These are phyloP conservation scores for Fusarium abutilonis DNA, from an alignment of 2,329 filamentous ascomycete species.

Conservation along the genomic window DNA sequence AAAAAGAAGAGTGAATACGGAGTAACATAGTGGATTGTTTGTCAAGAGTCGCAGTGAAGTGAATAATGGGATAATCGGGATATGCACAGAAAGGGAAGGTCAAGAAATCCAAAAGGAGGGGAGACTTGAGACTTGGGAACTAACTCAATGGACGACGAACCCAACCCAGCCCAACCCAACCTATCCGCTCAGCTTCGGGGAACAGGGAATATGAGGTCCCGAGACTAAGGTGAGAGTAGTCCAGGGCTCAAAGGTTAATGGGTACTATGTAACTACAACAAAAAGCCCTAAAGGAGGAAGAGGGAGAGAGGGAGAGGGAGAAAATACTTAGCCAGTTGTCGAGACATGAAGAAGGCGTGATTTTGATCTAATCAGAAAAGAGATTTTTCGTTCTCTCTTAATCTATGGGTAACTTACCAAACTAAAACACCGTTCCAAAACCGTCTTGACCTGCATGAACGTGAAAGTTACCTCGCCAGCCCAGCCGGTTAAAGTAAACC, in stretches of 20 bases:
- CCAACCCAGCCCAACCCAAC: not conserved
- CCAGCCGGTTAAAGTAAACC: not conserved
- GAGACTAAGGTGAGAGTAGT: slow-evolving; percentile 3
- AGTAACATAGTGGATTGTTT: not conserved
- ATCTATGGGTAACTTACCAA: too few relatives aligned
- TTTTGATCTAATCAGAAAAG: not conserved
- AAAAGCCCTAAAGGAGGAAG: slow-evolving; percentile 3
- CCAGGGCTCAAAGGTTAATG: too few relatives aligned
- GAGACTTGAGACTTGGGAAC: slow-evolving; percentile 1
- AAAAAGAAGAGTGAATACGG: not conserved
- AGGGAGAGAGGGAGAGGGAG: too few relatives aligned
- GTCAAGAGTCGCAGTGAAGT: not conserved
- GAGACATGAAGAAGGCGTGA: slow-evolving; percentile 1
- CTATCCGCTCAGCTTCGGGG: slow-evolving; percentile 10
- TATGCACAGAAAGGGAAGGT: slow-evolving; percentile 37
- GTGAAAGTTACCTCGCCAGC: not conserved
- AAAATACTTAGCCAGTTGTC: not conserved
- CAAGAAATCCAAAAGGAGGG: slow-evolving; percentile 9
- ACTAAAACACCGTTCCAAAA: not conserved
- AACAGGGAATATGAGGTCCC: slow-evolving; percentile 30
- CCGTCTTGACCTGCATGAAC: not conserved
- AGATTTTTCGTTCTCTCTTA: too few relatives aligned
- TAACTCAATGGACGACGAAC: not conserved
- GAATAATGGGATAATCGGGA: slow-evolving; percentile 3
- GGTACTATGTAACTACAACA: not conserved